phyloP scores from a whole-genome alignment of 768 basidiomycete species.

The Ramaria sp. region DNA sequence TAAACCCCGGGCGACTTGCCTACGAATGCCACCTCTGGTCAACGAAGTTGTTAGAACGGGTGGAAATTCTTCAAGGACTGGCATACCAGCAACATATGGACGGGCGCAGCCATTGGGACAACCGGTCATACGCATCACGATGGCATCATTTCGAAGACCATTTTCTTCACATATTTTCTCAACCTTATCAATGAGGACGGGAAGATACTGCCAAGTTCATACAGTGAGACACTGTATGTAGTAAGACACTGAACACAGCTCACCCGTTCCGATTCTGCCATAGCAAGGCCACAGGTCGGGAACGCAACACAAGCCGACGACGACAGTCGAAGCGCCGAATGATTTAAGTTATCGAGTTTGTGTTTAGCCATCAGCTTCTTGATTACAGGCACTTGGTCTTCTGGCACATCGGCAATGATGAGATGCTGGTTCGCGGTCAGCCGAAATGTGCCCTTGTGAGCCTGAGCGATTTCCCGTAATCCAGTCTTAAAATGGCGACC shows the following conservation, averaged over 20 bases:
- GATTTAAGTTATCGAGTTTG: conserved; percentile 79
- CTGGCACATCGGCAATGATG: conserved; percentile 71
- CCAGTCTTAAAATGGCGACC: conserved; percentile 87
- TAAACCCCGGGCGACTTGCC: conserved; percentile 93
- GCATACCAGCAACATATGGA: conserved; percentile 75
- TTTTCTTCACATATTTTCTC: conserved; percentile 92
- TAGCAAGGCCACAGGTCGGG: conserved; percentile 84
- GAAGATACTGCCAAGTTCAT: conserved; percentile 55
- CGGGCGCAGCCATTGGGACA: conserved; percentile 92
- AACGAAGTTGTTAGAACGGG: neutral
- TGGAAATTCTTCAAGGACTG: neutral
- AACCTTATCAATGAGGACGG: conserved; percentile 85
- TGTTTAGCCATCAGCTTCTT: conserved; percentile 73
- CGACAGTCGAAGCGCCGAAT: conserved; percentile 70
- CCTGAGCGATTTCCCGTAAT: conserved; percentile 81
- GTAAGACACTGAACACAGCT: conserved; percentile 15
- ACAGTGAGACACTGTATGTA: conserved; percentile 29
- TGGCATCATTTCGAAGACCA: conserved; percentile 86
- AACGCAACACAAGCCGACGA: conserved; percentile 96
- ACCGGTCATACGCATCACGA: conserved; percentile 98
- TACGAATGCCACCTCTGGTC: conserved; percentile 83
- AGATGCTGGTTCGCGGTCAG: conserved; percentile 94
- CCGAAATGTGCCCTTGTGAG: conserved; percentile 91
- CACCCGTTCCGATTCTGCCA: conserved; percentile 70
- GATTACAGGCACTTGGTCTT: conserved; percentile 64